These are phyloP conservation scores for Trichoderma harzianum DNA, from an alignment of 2,329 filamentous ascomycete species.

Conservation along the genomic window DNA sequence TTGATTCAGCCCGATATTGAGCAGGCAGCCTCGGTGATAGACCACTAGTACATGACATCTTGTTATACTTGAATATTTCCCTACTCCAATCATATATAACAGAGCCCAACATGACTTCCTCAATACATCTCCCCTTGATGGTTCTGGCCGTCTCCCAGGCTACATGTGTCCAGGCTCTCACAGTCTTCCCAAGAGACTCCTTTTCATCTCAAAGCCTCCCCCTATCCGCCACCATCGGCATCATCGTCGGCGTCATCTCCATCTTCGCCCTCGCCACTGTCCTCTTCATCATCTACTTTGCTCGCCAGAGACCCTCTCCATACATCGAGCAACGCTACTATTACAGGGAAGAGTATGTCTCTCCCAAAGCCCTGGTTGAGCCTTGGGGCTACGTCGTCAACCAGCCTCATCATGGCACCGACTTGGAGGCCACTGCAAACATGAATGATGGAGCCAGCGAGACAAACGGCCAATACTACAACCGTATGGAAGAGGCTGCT, in stretches of 20 bases:
- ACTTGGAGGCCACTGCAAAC: not conserved
- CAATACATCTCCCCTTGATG: constrained; percentile 19
- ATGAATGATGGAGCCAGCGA: constrained; percentile 23
- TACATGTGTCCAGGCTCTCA: constrained; percentile 22
- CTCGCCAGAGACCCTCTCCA: constrained; percentile 38
- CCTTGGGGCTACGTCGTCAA: constrained; percentile 29
- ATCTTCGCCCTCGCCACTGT: constrained; percentile 40
- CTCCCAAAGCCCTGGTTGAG: constrained; percentile 24
- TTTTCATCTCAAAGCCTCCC: constrained; percentile 35
- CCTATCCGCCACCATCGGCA: constrained; percentile 51
- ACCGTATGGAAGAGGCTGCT: constrained; percentile 33
- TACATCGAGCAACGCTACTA: constrained; percentile 19
- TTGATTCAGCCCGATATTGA: not conserved
- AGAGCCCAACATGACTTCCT: constrained; percentile 1
- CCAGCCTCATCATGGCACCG: constrained; percentile 18
- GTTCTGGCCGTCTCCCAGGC: constrained; percentile 21
- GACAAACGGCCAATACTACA: constrained; percentile 41
- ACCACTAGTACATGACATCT: not conserved
- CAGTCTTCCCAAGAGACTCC: constrained; percentile 21
- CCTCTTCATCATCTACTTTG: constrained; percentile 49
- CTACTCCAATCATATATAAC: not conserved
- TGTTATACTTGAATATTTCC: not conserved
- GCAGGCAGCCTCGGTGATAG: not conserved
- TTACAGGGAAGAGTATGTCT: constrained; percentile 17
- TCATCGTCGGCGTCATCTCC: constrained; percentile 45